A percentile compares a stretch with the other conserved stretches of the same genome.
Evolutionary conservation across 495 filamentous ascomycete genomes (phyloP).

Genomic region (Annulohypoxylon maeteangense): DNA sequence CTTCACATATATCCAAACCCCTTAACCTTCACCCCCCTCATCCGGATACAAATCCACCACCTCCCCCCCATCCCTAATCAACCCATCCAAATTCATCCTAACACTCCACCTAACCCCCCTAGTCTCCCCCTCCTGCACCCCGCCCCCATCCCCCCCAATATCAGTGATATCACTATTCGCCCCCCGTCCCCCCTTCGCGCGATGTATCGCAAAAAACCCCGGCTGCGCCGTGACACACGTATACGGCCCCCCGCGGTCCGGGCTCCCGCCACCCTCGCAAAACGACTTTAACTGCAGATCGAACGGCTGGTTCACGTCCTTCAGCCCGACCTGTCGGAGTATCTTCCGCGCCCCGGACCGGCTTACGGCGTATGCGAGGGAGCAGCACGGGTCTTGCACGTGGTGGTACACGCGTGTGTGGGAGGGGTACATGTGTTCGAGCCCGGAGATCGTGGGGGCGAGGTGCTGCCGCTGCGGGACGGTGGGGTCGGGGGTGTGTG

Average conservation of each 20-base stretch:
- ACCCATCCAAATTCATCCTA: constrained; percentile 45
- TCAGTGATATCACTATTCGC: constrained; percentile 48
- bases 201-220: constrained; percentile 47
- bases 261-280: constrained; percentile 43
- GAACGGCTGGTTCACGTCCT: constrained; percentile 37
- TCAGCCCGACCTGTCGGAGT: constrained; percentile 46
- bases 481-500: constrained; percentile 40
- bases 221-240: constrained; percentile 49
- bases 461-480: constrained; percentile 47
- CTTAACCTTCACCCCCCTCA: background rate
- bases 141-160: constrained; percentile 45
- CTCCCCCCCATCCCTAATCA: constrained; percentile 41
- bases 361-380: constrained; percentile 49
- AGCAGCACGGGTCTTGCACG: constrained; percentile 47
- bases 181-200: constrained; percentile 37
- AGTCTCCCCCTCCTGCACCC: constrained; percentile 33
- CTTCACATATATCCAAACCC: background rate
- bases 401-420: constrained; percentile 53
- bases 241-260: constrained; percentile 32
- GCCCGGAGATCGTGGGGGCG: constrained; percentile 35
- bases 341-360: constrained; percentile 44
- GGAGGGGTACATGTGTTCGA: constrained; percentile 44
- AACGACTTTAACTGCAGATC: constrained; percentile 47
- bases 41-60: constrained; percentile 48
- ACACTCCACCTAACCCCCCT: constrained; percentile 48